Base-by-base conservation (phyloP, 1,284 basidiomycete species). In the Golubevia sp. region DNA sequence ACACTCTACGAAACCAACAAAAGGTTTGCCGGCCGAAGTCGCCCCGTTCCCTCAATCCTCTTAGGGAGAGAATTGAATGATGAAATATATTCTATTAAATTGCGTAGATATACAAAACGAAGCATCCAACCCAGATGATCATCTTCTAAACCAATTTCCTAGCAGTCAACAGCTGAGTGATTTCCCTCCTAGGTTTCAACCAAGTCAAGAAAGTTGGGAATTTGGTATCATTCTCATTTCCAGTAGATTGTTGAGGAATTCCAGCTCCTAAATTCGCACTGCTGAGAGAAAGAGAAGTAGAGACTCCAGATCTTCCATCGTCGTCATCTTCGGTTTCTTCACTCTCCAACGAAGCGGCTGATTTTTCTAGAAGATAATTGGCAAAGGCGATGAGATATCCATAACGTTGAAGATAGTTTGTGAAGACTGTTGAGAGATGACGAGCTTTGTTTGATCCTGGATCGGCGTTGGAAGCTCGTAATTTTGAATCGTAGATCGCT, bases 381-480 rank as follows among this genome's bases (percentile, higher is more conserved):
- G 97, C 92, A 68, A 99, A 93, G 5, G 94, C 93, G 73, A 99
- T 97, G 54, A 98, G 86, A 5, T 92, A 91, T 1, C 92, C 94
- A 79, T 98, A 97, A 13, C 79, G 62, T 59, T 71, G 71, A 49
- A 83, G 62, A 59, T 83, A 83, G 62, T 82, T 82, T 44, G 64
- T 68, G 38, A 70, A 82, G 2, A 80, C 80, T 3, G 63, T 64
- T 2, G 26, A 51, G 2, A 82, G 64, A 49, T 79, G 77, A 48
- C 59, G 58, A 49, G 71, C 62, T 62, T 74, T 79, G 55, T 67
- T 71, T 3, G 68, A 73, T 13, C 72, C 70, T 20, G 61, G 56
- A 48, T 77, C 76, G 2, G 80, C 76, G 50, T 68, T 77, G 54
- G 79, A 72, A 1, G 76, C 76, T 2, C 80, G 71, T 5, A 83